These are phyloP conservation scores for Colletotrichum nymphaeae DNA, from an alignment of 2,329 filamentous ascomycete genomes.

Conservation along the genomic window DNA sequence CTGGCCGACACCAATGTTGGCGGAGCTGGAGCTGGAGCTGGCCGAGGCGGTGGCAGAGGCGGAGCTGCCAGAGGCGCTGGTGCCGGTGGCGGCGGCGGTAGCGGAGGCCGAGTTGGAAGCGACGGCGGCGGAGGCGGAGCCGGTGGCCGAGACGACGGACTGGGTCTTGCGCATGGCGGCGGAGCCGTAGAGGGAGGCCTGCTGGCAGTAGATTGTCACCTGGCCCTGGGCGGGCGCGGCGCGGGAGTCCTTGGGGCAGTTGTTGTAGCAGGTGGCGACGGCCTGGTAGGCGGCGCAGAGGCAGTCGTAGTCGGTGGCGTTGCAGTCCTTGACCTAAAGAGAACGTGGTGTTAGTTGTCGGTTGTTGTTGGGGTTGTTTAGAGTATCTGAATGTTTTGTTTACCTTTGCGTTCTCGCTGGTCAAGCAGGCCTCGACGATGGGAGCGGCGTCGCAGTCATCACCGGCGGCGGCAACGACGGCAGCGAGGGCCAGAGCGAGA, in stretches of 20 bases:
- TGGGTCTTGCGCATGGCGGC: constrained; percentile 40
- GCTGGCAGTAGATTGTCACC: constrained; percentile 57
- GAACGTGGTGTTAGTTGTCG: background rate
- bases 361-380: background rate
- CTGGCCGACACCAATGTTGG: constrained; percentile 43
- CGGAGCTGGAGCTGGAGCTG: constrained; percentile 35
- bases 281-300: constrained; percentile 57
- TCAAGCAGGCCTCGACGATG: constrained; percentile 59
- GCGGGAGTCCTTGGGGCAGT: constrained; percentile 63
- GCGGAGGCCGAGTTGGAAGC: constrained; percentile 38
- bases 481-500: constrained; percentile 50
- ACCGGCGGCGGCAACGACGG: constrained; percentile 43
- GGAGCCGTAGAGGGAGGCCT: constrained; percentile 56
- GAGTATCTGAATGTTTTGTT: background rate
- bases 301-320: constrained; percentile 56
- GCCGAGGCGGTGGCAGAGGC: constrained; percentile 37
- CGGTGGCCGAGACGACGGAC: constrained; percentile 39
- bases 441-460: constrained; percentile 55
- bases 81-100: constrained; percentile 38
- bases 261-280: constrained; percentile 65
- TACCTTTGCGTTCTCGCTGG: constrained; percentile 52
- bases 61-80: constrained; percentile 27
- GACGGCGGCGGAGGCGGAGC: constrained; percentile 37
- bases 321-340: constrained; percentile 50
- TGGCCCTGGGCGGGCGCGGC: constrained; percentile 48